Evolutionary conservation across 1,284 basidiomycete genomes (phyloP).

Genomic region (Trametes versicolor): DNA sequence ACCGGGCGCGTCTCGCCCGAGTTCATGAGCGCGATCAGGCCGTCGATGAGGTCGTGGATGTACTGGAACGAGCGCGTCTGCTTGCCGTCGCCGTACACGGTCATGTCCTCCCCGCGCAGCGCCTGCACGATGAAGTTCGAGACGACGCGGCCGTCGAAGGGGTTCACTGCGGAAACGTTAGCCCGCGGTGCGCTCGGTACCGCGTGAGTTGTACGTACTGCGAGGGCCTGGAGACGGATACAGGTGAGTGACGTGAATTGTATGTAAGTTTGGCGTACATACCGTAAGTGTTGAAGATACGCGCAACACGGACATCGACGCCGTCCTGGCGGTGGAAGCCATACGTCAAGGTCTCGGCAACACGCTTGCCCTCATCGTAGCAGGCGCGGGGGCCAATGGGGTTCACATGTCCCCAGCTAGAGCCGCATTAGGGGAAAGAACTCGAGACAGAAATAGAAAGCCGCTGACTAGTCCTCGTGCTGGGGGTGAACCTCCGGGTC

Average conservation of each 20-base stretch:
- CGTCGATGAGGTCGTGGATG: conserved; percentile 84
- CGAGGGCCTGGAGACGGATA: conserved; percentile 51
- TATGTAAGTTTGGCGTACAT: conserved; percentile 26
- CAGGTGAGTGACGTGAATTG: conserved; percentile 1
- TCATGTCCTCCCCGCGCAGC: conserved; percentile 94
- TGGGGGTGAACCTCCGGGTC: conserved; percentile 98
- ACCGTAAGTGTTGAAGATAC: conserved; percentile 95
- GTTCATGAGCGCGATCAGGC: conserved; percentile 93
- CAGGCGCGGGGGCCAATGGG: conserved; percentile 97
- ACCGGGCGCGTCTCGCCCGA: conserved; percentile 90
- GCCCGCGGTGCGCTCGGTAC: not conserved
- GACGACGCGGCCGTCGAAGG: conserved; percentile 95
- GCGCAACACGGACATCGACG: conserved; percentile 94
- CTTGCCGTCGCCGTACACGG: conserved; percentile 95
- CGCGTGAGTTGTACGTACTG: conserved; percentile 47
- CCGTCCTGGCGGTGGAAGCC: conserved; percentile 94
- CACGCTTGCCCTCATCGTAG: conserved; percentile 98
- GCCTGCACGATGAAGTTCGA: conserved; percentile 99
- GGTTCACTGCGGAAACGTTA: conserved; percentile 78
- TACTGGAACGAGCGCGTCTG: conserved; percentile 99
- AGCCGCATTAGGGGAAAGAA: conserved; percentile 20
- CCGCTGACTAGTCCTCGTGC: conserved; percentile 87
- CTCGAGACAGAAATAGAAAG: not conserved
- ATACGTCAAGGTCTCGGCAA: conserved; percentile 94
- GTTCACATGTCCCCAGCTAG: conserved; percentile 97